Percentiles rank a stretch among this genome's conserved stretches.
Evolutionary conservation across 768 basidiomycete species (phyloP).

Genomic region (Russula sp.): DNA sequence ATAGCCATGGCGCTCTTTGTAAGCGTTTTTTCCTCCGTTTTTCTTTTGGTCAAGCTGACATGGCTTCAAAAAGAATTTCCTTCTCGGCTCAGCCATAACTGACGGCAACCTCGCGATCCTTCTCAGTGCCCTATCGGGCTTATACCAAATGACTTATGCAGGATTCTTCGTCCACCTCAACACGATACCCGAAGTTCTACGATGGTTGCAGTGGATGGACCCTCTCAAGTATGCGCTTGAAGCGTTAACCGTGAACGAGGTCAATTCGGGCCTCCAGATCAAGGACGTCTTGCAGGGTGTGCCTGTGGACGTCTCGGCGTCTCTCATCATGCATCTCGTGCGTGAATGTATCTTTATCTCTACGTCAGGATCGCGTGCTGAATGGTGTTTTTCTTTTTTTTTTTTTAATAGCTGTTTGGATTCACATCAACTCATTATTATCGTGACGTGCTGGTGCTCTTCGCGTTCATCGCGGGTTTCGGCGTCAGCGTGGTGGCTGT

Average conservation of each 20-base stretch:
- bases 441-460: slow-evolving; percentile 81
- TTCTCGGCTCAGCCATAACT: slow-evolving; percentile 76
- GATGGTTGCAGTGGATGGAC: slow-evolving; percentile 92
- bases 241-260: slow-evolving; percentile 89
- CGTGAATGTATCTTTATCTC: slow-evolving; percentile 32
- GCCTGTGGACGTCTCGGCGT: slow-evolving; percentile 74
- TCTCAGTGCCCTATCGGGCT: slow-evolving; percentile 67
- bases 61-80: slow-evolving; percentile 65
- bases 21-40: slow-evolving; percentile 24
- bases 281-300: slow-evolving; percentile 76
- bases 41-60: neutral
- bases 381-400: neutral
- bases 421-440: slow-evolving; percentile 83
- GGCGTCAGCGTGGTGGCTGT: slow-evolving; percentile 65
- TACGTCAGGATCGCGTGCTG: slow-evolving; percentile 9
- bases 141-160: slow-evolving; percentile 85
- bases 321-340: slow-evolving; percentile 82
- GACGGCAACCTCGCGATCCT: slow-evolving; percentile 92
- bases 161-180: slow-evolving; percentile 90
- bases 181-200: slow-evolving; percentile 82
- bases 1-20: slow-evolving; percentile 86
- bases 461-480: slow-evolving; percentile 83
- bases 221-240: slow-evolving; percentile 82
- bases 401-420: slow-evolving; percentile 65
- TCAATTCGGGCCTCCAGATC: slow-evolving; percentile 84